Conservation (phyloP, 2,329 filamentous ascomycete genomes). For the Ophiostoma perfectum region DNA sequence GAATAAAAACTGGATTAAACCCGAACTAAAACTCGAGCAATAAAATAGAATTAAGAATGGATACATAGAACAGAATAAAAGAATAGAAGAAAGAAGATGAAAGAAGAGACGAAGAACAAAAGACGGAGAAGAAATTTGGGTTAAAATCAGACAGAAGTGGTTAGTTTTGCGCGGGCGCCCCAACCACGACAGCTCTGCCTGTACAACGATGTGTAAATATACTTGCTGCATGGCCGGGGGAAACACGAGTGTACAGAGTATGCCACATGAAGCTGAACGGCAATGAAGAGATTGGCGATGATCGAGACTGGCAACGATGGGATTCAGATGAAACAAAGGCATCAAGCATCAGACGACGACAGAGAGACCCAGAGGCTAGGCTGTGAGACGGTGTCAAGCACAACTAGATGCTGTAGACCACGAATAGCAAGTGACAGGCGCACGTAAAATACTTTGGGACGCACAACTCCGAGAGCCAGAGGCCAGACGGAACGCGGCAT, state of each 20-base stretch:
- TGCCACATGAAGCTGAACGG: too few species aligned
- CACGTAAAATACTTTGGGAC: too few species aligned
- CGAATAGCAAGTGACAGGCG: too few species aligned
- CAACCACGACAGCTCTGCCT: neutral
- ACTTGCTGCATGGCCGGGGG: neutral
- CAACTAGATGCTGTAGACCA: too few species aligned
- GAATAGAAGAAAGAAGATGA: neutral
- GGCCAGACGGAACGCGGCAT: too few species aligned
- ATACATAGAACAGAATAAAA: neutral
- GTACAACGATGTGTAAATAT: neutral
- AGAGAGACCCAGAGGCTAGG: too few species aligned
- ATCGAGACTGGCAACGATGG: too few species aligned
- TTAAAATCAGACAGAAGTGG: neutral
- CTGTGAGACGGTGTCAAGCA: too few species aligned
- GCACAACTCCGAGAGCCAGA: too few species aligned
- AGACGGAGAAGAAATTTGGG: neutral
- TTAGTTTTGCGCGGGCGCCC: constrained; percentile 5
- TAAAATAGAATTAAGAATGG: neutral
- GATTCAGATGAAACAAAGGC: too few species aligned
- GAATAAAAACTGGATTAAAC: neutral
- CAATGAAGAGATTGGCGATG: too few species aligned
- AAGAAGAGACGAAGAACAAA: neutral
- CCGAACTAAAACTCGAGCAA: neutral
- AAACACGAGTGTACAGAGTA: neutral
- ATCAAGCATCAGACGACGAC: too few species aligned